Percentiles rank a stretch among this genome's conserved stretches.
Evolutionary conservation across 2,329 filamentous ascomycete species (phyloP).

Genomic region (Plectosphaerella sp.): DNA sequence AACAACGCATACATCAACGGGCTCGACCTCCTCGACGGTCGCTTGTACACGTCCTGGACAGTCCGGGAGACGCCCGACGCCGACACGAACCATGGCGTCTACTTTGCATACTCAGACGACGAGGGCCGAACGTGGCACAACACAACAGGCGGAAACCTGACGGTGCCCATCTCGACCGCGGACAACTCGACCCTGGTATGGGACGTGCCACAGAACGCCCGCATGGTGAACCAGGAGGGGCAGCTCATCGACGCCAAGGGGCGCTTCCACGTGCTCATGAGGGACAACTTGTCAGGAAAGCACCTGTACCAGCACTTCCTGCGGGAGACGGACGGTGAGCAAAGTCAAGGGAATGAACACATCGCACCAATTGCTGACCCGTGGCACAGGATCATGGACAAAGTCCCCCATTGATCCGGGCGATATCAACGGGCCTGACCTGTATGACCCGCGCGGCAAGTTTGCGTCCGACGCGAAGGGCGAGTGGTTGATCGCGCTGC

Average conservation of each 20-base stretch:
- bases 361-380: not conserved
- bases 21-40: conserved; percentile 6
- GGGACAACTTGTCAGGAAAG: conserved; percentile 7
- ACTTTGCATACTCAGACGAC: conserved; percentile 12
- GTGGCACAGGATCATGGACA: conserved; percentile 5
- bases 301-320: conserved; percentile 12
- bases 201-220: conserved; percentile 11
- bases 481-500: conserved; percentile 11
- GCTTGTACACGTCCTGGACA: conserved; percentile 12
- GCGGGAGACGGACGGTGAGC: conserved; percentile 4
- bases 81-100: conserved; percentile 14
- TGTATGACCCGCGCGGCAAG: conserved; percentile 13
- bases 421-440: conserved; percentile 6
- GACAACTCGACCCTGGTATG: conserved; percentile 6
- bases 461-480: conserved; percentile 9
- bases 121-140: conserved; percentile 12
- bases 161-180: conserved; percentile 2
- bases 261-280: conserved; percentile 12
- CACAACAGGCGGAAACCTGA: conserved; percentile 5
- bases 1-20: conserved; percentile 17
- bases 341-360: not conserved
- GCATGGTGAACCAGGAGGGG: conserved; percentile 16
- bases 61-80: conserved; percentile 14
- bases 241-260: conserved; percentile 11
- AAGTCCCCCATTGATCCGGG: conserved; percentile 8